These are phyloP conservation scores for Xylariomycetidae sp. DNA, from an alignment of 2,329 filamentous ascomycete genomes.

Conservation along the genomic window DNA sequence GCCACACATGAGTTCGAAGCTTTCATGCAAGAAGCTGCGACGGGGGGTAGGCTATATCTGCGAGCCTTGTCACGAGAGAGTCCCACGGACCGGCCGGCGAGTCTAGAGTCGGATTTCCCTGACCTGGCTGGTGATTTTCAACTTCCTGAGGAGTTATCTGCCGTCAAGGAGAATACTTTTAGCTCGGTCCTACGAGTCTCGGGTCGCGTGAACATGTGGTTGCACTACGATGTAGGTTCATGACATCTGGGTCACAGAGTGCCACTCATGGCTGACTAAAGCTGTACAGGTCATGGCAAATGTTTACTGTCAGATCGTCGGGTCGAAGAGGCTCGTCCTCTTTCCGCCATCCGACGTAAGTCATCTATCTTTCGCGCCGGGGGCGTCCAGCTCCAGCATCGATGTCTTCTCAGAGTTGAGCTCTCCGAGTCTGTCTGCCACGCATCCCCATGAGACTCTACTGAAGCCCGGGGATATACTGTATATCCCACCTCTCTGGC, in stretches of 20 bases:
- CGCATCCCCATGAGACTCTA: conserved; percentile 62
- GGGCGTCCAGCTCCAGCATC: conserved; percentile 74
- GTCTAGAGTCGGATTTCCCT: conserved; percentile 68
- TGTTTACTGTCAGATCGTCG: conserved; percentile 73
- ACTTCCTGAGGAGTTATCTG: conserved; percentile 57
- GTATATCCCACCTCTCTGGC: conserved; percentile 79
- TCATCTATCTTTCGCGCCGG: conserved; percentile 65
- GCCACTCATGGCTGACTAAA: not conserved
- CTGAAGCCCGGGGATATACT: conserved; percentile 71
- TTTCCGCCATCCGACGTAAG: conserved; percentile 75
- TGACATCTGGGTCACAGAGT: not conserved
- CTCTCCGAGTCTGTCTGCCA: conserved; percentile 35
- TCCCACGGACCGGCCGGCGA: conserved; percentile 66
- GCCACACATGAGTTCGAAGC: conserved; percentile 60
- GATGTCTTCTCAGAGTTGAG: conserved; percentile 59
- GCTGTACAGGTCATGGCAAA: conserved; percentile 75
- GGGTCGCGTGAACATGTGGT: conserved; percentile 79
- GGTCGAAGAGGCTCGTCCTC: conserved; percentile 68
- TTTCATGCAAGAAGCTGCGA: conserved; percentile 58
- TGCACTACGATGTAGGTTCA: conserved; percentile 71
- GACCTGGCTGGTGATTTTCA: conserved; percentile 63
- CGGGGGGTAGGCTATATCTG: conserved; percentile 67
- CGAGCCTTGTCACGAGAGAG: conserved; percentile 67
- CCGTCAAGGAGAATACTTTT: conserved; percentile 60
- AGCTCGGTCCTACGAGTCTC: conserved; percentile 78